Evolutionary conservation across 345 rosid species (phyloP).

Genomic region (Aegle marmelos): DNA sequence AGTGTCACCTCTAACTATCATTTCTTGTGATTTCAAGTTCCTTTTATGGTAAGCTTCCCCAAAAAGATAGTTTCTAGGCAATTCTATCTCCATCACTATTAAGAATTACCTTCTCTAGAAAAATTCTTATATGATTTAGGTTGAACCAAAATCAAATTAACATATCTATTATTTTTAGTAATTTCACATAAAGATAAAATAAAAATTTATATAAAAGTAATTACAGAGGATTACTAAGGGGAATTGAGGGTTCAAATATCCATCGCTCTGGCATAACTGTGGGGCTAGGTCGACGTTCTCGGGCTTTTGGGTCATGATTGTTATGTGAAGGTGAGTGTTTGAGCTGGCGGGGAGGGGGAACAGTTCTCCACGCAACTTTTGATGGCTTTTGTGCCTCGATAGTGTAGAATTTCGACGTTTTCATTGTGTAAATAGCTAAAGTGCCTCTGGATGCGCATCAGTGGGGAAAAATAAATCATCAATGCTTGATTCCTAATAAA

Average conservation of each 20-base stretch:
- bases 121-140: too few species aligned
- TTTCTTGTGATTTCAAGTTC: too few species aligned
- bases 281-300: background rate
- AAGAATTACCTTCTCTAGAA: fast-evolving
- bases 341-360: background rate
- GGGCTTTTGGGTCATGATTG: background rate
- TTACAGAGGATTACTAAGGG: fast-evolving
- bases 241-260: too few species aligned
- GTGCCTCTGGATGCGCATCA: background rate
- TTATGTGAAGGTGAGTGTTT: background rate
- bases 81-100: too few species aligned
- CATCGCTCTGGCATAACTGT: too few species aligned
- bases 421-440: background rate
- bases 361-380: background rate
- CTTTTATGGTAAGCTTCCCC: too few species aligned
- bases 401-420: background rate
- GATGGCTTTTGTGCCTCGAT: slow-evolving; percentile 5
- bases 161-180: too few species aligned
- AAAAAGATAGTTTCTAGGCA: too few species aligned
- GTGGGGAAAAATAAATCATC: background rate
- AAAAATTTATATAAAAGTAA: too few species aligned
- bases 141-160: too few species aligned
- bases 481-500: too few species aligned
- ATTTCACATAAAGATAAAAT: too few species aligned
- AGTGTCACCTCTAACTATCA: fast-evolving